Conservation (phyloP, 2,329 filamentous ascomycete genomes). For the Trichoderma simmonsii region DNA sequence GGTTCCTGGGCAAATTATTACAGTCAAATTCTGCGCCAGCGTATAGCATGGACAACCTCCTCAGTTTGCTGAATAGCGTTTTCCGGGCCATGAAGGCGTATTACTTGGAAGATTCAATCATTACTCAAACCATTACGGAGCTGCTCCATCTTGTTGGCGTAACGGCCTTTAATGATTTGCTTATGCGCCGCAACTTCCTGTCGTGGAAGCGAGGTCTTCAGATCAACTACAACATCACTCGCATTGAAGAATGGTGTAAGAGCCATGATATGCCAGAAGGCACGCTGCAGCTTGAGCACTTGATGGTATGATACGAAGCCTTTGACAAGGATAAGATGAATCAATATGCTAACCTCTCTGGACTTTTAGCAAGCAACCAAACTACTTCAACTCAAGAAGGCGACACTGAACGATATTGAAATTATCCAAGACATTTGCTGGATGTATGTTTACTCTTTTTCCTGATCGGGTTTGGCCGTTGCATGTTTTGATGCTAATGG, state of each 20-base stretch:
- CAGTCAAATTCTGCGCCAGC: slow-evolving; percentile 86
- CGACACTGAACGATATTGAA: slow-evolving; percentile 97
- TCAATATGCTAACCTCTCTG: slow-evolving; percentile 23
- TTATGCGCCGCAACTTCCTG: slow-evolving; percentile 97
- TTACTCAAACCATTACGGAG: slow-evolving; percentile 93
- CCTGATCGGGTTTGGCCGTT: neutral
- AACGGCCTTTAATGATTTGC: slow-evolving; percentile 94
- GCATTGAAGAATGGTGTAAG: slow-evolving; percentile 99
- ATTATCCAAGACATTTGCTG: slow-evolving; percentile 99
- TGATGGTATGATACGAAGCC: slow-evolving; percentile 66
- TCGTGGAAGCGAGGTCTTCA: slow-evolving; percentile 99
- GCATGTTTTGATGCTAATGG: neutral
- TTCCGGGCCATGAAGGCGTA: slow-evolving; percentile 99
- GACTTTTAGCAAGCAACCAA: slow-evolving; percentile 83
- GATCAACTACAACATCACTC: slow-evolving; percentile 99
- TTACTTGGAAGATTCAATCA: slow-evolving; percentile 93
- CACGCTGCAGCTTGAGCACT: slow-evolving; percentile 92
- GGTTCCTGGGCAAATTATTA: slow-evolving; percentile 95
- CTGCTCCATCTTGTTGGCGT: slow-evolving; percentile 90
- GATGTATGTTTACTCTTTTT: slow-evolving; percentile 68
- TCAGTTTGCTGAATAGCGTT: slow-evolving; percentile 92
- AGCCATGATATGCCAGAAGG: slow-evolving; percentile 99
- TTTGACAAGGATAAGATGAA: neutral
- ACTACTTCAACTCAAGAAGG: slow-evolving; percentile 96
- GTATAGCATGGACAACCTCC: slow-evolving; percentile 99